Evolutionary conservation across 257 asterid species (phyloP).

Genomic region (Penstemon davidsonii): DNA sequence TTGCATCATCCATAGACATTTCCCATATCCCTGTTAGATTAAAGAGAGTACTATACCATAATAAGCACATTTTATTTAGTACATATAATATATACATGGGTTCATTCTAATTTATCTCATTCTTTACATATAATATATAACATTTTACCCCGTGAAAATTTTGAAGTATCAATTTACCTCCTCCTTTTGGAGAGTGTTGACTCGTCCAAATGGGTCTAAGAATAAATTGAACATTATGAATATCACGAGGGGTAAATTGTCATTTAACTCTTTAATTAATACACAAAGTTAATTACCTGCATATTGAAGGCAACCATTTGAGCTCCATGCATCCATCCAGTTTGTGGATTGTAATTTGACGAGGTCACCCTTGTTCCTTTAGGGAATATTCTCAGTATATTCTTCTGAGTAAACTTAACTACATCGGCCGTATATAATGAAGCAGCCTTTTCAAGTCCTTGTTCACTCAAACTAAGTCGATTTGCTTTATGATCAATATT

Average conservation of each 20-base stretch:
- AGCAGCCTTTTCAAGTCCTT: constrained; percentile 73
- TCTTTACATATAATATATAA: no score
- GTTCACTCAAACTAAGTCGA: constrained; percentile 86
- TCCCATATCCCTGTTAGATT: constrained; percentile 72
- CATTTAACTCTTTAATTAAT: no score
- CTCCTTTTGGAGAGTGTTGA: no score
- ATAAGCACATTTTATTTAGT: no score
- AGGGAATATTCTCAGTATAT: constrained; percentile 74
- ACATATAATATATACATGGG: no score
- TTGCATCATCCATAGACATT: constrained; percentile 93
- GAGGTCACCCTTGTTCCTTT: constrained; percentile 89
- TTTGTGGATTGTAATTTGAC: constrained; percentile 70
- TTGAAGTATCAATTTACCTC: no score
- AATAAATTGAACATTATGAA: no score
- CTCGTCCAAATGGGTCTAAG: no score
- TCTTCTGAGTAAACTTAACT: constrained; percentile 82
- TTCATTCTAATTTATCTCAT: no score
- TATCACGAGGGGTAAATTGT: no score
- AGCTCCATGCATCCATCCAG: constrained; percentile 95
- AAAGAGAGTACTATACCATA: no score
- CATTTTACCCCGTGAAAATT: no score
- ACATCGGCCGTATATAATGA: constrained; percentile 48
- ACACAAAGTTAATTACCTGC: constrained; percentile 54
- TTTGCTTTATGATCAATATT: constrained; percentile 35
- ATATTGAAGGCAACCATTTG: constrained; percentile 97